Evolutionary conservation across 345 rosid genomes (phyloP).

Genomic region (Cardamine chenopodiifolia): DNA sequence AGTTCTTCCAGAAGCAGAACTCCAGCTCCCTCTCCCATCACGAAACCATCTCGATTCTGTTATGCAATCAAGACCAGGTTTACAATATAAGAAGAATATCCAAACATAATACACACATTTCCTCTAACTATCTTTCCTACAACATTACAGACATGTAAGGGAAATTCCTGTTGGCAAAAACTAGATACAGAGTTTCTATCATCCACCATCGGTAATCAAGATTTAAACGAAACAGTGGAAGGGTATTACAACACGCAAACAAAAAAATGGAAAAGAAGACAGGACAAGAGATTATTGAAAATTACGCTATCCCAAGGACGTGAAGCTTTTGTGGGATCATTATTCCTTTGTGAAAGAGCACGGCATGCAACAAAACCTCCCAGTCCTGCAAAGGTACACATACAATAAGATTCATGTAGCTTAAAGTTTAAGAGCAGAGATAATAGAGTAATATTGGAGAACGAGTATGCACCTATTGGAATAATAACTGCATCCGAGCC

Average conservation of each 20-base stretch:
- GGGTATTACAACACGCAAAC: background rate
- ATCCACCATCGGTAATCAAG: background rate
- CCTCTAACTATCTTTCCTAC: background rate
- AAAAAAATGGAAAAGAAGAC: slow-evolving; percentile 17
- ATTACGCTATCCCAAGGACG: slow-evolving; percentile 95
- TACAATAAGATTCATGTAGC: slow-evolving; percentile 16
- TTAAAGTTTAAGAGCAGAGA: slow-evolving; percentile 19
- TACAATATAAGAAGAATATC: background rate
- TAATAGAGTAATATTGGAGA: slow-evolving; percentile 12
- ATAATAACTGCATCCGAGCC: slow-evolving; percentile 89
- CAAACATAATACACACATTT: slow-evolving; percentile 29
- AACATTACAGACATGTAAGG: slow-evolving; percentile 5
- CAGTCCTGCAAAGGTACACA: slow-evolving; percentile 63
- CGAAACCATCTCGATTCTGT: slow-evolving; percentile 97
- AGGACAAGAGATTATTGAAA: slow-evolving; percentile 2
- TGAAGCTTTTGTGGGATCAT: slow-evolving; percentile 90
- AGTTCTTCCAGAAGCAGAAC: slow-evolving; percentile 92
- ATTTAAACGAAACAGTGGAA: background rate
- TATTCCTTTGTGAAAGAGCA: slow-evolving; percentile 88
- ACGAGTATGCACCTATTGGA: slow-evolving; percentile 71
- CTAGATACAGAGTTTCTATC: slow-evolving; percentile 10
- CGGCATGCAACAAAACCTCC: slow-evolving; percentile 96
- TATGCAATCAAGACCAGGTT: slow-evolving; percentile 16
- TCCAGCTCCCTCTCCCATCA: slow-evolving; percentile 98
- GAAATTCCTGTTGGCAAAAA: background rate